Evolutionary conservation across 2,329 filamentous ascomycete genomes (phyloP), one percentile per base, ranked within the genome.

Genomic region (Anisogramma anomala): DNA sequence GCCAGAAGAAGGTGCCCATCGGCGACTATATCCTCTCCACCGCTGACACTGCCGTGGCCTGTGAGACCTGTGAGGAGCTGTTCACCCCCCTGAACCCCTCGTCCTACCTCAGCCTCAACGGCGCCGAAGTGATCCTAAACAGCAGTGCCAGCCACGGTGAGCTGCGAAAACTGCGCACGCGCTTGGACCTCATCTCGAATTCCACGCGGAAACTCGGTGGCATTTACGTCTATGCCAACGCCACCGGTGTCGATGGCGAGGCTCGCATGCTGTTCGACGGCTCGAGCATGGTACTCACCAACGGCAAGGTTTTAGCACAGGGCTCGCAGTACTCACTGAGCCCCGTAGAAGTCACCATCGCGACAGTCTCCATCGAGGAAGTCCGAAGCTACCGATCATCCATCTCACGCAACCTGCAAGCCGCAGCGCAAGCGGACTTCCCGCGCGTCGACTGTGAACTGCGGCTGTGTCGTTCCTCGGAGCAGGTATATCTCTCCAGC

Each of bases 141-240:
- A 52, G 49, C 25, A 57, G 54, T 18, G 57, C 53, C 13, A 55
- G 52, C 9, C 59, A 62, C n/a, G 53, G 54, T 14, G 71, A 77
- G 50, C 60, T 85, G 7, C 65, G 77, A 14, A 86, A 86, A 56
- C 68, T 86, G 0, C 62, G 79, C 43, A 73, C 65, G 0, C 64
- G 79, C 2, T 61, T 86, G 20, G 68, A 74, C 4, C 61, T 87
- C 4, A 85, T 86, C 40, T 63, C 65, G 1, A 72, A 83, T 50
- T 77, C 77, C 0, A 85, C 81, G 0, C 63, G 69, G 6, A 80
- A 79, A 52, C 65, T 62, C 17, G 74, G 74, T 3, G 75, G 75
- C 18, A 62, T 78, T 8, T 78, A 79, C 49, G 56, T 69, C 0
- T 64, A 65, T 34, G 51, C 61, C 4, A 64, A 64, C 23, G 51